Conservation (phyloP, 257 asterid genomes). For the Solanum bulbocastanum region DNA sequence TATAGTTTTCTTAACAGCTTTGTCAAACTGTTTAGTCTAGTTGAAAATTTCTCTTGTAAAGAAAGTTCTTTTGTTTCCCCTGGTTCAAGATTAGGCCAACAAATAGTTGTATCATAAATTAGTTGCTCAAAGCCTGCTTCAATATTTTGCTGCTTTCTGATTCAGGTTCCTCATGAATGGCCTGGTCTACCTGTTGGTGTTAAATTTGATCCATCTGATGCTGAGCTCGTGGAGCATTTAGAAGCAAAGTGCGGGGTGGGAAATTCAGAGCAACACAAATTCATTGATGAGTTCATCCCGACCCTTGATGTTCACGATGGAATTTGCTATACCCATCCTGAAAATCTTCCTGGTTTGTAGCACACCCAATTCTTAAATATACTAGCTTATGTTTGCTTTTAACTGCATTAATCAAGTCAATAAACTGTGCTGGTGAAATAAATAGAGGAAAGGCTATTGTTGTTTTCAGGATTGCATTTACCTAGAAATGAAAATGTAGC, state of each 20-base stretch:
- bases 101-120: neutral
- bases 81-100: neutral
- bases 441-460: neutral
- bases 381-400: neutral
- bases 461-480: neutral
- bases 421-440: neutral
- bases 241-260: conserved; percentile 68
- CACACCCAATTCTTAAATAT: neutral
- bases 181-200: conserved; percentile 87
- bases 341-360: conserved; percentile 85
- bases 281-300: conserved; percentile 77
- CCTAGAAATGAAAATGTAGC: neutral
- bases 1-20: neutral
- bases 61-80: neutral
- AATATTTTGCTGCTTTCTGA: neutral
- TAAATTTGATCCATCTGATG: conserved; percentile 84
- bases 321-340: conserved; percentile 88
- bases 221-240: conserved; percentile 68
- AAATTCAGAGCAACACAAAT: conserved; percentile 32
- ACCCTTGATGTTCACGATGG: conserved; percentile 69
- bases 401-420: neutral
- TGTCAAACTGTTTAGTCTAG: neutral
- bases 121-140: neutral
- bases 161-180: conserved; percentile 59
- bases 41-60: neutral